phyloP scores from a whole-genome alignment of 2,329 filamentous ascomycete genomes.

The Chaetomium olivaceum region DNA sequence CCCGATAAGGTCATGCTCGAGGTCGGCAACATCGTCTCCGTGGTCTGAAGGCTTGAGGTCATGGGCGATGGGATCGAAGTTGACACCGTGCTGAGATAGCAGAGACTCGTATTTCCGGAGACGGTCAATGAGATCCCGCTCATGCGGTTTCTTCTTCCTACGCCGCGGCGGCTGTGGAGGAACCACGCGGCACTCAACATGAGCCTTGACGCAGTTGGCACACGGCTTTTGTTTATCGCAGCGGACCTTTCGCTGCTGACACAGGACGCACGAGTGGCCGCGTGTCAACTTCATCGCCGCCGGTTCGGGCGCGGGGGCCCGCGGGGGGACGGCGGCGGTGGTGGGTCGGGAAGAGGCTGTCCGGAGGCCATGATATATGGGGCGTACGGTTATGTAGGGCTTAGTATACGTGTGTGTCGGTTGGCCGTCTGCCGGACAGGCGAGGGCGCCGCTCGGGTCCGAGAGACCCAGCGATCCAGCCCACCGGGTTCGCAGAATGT shows the following conservation, averaged over 20 bases:
- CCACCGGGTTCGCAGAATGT: neutral
- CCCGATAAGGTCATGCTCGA: conserved; percentile 57
- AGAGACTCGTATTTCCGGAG: conserved; percentile 68
- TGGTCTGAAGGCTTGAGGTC: conserved; percentile 47
- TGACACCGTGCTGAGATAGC: conserved; percentile 64
- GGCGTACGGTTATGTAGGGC: conserved; percentile 10
- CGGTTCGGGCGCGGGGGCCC: conserved; percentile 40
- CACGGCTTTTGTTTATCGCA: conserved; percentile 75
- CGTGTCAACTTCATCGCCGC: conserved; percentile 57
- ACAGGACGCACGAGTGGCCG: conserved; percentile 67
- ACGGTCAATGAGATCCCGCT: conserved; percentile 69
- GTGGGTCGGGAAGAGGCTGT: conserved; percentile 28
- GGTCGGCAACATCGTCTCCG: conserved; percentile 56
- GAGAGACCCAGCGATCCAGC: conserved; percentile 17
- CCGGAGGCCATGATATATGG: conserved; percentile 28
- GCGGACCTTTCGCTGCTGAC: conserved; percentile 74
- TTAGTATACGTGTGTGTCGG: conserved; percentile 18
- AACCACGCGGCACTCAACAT: conserved; percentile 61
- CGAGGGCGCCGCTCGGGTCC: conserved; percentile 32
- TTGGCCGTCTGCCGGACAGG: conserved; percentile 23
- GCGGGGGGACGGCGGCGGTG: conserved; percentile 36
- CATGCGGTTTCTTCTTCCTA: conserved; percentile 64
- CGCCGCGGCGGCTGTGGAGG: conserved; percentile 58
- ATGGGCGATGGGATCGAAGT: conserved; percentile 67
- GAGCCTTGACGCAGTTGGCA: conserved; percentile 64